A percentile compares a stretch with the other conserved stretches of the same genome.
Evolutionary conservation across 305 asterid species (phyloP).

Genomic region (Solanum hybrid): DNA sequence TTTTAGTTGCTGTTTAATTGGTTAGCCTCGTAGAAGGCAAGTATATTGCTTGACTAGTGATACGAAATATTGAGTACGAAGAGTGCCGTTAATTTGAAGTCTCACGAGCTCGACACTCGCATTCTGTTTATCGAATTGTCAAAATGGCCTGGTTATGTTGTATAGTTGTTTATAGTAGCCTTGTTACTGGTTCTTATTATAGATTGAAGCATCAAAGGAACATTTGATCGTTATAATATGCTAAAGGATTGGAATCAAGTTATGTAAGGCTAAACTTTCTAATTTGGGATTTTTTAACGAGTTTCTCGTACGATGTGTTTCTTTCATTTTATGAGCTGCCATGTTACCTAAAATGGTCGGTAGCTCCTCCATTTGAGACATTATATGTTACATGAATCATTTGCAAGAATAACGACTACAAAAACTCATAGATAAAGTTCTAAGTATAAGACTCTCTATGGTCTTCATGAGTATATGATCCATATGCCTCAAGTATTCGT

Average conservation of each 20-base stretch:
- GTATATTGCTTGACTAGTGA: not conserved
- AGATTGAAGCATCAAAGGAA: not conserved
- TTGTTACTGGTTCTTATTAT: not conserved
- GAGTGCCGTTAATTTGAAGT: not conserved
- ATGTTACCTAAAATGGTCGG: not conserved
- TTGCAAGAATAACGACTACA: not conserved
- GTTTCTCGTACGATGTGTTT: not conserved
- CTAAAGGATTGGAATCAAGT: not conserved
- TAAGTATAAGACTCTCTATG: not conserved
- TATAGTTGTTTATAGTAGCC: not conserved
- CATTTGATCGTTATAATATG: not conserved
- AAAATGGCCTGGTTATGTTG: not conserved
- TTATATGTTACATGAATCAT: not conserved
- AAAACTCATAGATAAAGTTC: not conserved
- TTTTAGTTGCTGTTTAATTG: not conserved
- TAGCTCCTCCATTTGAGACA: not conserved
- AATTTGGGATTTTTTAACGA: not conserved
- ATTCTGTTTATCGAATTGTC: not conserved
- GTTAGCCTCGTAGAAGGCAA: not conserved
- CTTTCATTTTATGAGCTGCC: not conserved
- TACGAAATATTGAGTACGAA: not conserved
- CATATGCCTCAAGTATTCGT: not conserved
- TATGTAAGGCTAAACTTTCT: not conserved
- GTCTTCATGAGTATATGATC: not conserved
- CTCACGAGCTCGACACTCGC: not conserved